Evolutionary conservation across 192 early-diverging fungal genomes (phyloP).

Genomic region (Allomyces javanicus): DNA sequence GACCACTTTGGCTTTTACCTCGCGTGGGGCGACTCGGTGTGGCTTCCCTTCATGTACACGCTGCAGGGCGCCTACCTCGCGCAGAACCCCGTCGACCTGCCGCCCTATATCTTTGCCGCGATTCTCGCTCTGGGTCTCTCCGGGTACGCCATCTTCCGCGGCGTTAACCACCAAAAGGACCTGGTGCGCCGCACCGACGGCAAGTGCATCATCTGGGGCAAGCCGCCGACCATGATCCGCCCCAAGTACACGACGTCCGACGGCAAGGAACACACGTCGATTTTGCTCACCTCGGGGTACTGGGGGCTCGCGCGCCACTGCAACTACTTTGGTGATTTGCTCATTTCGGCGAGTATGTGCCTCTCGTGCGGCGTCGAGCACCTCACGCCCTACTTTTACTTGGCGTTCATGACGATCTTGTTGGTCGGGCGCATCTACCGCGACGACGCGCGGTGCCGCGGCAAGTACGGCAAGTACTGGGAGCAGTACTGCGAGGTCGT

Average conservation of each 20-base stretch:
- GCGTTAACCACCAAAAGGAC: conserved; percentile 65
- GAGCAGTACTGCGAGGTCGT: conserved; percentile 37
- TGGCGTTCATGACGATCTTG: conserved; percentile 58
- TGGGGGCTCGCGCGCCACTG: conserved; percentile 73
- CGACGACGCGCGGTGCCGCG: conserved; percentile 47
- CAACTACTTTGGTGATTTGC: conserved; percentile 61
- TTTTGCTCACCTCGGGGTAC: conserved; percentile 52
- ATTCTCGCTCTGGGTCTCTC: conserved; percentile 29
- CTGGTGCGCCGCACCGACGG: conserved; percentile 45
- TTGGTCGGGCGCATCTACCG: conserved; percentile 43
- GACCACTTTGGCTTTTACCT: conserved; percentile 77
- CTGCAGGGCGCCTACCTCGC: conserved; percentile 28
- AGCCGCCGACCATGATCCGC: conserved; percentile 47
- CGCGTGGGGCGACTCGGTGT: conserved; percentile 61
- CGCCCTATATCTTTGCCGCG: conserved; percentile 22
- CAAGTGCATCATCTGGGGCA: conserved; percentile 56
- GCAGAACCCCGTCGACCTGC: conserved; percentile 48
- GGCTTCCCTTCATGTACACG: conserved; percentile 48
- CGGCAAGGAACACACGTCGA: conserved; percentile 41
- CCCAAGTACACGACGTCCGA: conserved; percentile 51
- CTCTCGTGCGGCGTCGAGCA: conserved; percentile 44
- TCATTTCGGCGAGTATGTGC: conserved; percentile 52
- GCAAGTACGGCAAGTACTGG: conserved; percentile 72
- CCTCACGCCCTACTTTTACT: conserved; percentile 58
- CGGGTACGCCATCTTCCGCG: conserved; percentile 64